Conservation (phyloP, 2,329 filamentous ascomycete genomes). For the Cladophialophora yegresii region DNA sequence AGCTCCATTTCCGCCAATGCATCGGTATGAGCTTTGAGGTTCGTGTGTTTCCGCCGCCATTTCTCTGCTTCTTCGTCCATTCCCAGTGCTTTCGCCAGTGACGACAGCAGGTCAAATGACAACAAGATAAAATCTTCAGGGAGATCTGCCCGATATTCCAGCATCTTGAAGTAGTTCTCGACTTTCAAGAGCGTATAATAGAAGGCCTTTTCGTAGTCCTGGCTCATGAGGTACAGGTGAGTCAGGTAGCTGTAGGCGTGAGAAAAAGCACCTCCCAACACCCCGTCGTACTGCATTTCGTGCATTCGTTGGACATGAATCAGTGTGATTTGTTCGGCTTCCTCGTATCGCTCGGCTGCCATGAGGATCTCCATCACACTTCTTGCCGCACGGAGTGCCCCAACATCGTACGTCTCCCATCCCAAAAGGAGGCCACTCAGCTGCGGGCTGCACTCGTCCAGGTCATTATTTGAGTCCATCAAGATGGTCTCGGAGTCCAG, state of each 20-base stretch:
- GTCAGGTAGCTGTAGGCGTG: slow-evolving; percentile 10
- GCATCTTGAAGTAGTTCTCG: slow-evolving; percentile 10
- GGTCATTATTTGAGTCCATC: neutral
- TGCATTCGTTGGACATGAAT: slow-evolving; percentile 3
- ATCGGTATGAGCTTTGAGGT: neutral
- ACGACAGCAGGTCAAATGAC: slow-evolving; percentile 57
- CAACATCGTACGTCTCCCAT: neutral
- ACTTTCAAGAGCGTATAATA: slow-evolving; percentile 2
- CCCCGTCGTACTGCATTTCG: slow-evolving; percentile 4
- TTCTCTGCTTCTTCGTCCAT: slow-evolving; percentile 1
- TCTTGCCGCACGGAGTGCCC: neutral
- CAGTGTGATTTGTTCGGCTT: slow-evolving; percentile 7
- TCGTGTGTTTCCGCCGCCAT: neutral
- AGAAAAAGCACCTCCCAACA: slow-evolving; percentile 7
- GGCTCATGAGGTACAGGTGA: slow-evolving; percentile 10
- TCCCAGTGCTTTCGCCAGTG: slow-evolving; percentile 52
- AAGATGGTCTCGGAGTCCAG: slow-evolving; percentile 13
- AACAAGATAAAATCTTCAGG: slow-evolving; percentile 9
- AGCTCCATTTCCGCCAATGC: neutral
- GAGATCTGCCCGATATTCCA: slow-evolving; percentile 1
- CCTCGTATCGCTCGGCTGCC: neutral
- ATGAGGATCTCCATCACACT: slow-evolving; percentile 12
- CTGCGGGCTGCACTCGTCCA: neutral
- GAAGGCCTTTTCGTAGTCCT: slow-evolving; percentile 19
- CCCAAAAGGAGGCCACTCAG: neutral